Evolutionary conservation across 23 red algal species (phyloP).

Genomic region (Gracilaria caudata): DNA sequence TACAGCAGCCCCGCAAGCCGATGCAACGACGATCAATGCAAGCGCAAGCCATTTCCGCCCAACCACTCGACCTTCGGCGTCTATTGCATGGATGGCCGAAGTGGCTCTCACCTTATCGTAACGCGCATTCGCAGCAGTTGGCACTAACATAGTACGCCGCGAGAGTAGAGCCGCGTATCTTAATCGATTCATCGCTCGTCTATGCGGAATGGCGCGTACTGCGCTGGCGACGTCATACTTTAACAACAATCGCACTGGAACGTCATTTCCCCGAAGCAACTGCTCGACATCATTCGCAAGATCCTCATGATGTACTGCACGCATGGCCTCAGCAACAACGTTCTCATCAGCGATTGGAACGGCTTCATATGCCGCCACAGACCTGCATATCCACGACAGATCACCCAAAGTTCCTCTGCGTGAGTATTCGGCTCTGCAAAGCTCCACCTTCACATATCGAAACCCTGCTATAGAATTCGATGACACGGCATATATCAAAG

Average conservation of each 20-base stretch:
- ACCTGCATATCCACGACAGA: conserved; percentile 6
- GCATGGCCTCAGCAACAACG: background rate
- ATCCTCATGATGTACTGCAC: background rate
- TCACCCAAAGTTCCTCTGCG: background rate
- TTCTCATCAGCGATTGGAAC: background rate
- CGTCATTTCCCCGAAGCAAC: background rate
- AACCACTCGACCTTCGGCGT: conserved; percentile 2
- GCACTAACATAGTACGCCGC: background rate
- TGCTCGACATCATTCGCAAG: background rate
- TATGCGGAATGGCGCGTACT: conserved; percentile 15
- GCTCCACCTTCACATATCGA: conserved; percentile 13
- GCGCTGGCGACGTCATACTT: background rate
- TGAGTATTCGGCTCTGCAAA: conserved; percentile 9
- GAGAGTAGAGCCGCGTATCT: conserved; percentile 1
- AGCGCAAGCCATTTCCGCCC: background rate
- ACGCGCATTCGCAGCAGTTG: background rate
- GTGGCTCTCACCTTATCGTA: background rate
- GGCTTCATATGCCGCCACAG: background rate
- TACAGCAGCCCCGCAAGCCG: background rate
- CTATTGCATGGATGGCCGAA: background rate
- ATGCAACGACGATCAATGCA: background rate
- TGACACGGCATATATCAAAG: conserved; percentile 9
- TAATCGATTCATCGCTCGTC: conserved; percentile 20
- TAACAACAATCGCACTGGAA: background rate
- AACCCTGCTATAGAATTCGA: background rate